A percentile compares a stretch with the other conserved stretches of the same genome.
Evolutionary conservation across 108 stramenopile genomes (phyloP).

Genomic region (Fragilariopsis cylindrus): DNA sequence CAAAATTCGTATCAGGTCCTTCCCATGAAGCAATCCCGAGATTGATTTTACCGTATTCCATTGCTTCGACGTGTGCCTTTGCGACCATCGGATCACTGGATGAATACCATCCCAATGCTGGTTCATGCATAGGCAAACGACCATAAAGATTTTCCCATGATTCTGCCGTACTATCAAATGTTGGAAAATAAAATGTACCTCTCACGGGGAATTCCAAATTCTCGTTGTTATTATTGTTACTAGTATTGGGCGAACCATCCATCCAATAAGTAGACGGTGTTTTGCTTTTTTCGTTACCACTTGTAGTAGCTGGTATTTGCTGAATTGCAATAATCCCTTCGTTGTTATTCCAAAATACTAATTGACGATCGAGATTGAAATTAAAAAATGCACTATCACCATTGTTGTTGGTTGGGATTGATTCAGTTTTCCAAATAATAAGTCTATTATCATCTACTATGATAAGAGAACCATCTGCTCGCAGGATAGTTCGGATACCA

Average conservation of each 20-base stretch:
- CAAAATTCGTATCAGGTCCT: constrained; percentile 17
- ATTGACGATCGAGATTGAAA: neutral
- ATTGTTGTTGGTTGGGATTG: neutral
- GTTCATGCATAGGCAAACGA: neutral
- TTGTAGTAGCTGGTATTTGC: neutral
- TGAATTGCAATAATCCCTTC: constrained; percentile 9
- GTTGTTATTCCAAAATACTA: constrained; percentile 1
- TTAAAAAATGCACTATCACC: neutral
- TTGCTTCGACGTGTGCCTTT: constrained; percentile 16
- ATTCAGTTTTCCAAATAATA: constrained; percentile 23
- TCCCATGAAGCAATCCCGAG: constrained; percentile 26
- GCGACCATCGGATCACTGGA: constrained; percentile 14
- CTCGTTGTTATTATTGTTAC: neutral
- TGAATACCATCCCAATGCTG: constrained; percentile 16
- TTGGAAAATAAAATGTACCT: constrained; percentile 22
- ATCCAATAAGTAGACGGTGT: constrained; percentile 14
- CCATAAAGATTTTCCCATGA: constrained; percentile 19
- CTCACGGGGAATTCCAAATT: constrained; percentile 18
- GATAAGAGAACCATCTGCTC: neutral
- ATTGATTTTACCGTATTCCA: constrained; percentile 29
- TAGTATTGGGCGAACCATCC: constrained; percentile 7
- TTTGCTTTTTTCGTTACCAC: no score
- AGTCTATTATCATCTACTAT: neutral
- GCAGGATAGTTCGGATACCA: neutral
- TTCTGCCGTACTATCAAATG: constrained; percentile 17